Conservation (phyloP, 2,329 filamentous ascomycete species). For the Calonectria henricotiae region DNA sequence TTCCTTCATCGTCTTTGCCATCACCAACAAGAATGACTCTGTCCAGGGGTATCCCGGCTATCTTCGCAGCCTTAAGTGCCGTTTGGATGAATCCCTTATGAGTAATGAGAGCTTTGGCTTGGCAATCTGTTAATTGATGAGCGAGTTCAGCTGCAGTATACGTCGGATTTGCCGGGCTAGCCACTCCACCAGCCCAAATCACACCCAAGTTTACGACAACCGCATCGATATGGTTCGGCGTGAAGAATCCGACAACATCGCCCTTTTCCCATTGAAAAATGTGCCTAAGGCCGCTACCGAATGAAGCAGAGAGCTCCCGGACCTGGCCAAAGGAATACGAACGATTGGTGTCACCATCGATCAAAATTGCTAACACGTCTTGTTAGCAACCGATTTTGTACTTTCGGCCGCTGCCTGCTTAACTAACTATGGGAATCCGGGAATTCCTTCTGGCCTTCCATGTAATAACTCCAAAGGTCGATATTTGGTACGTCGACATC, state of each 20-base stretch:
- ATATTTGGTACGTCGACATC: constrained; percentile 79
- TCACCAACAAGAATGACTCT: constrained; percentile 85
- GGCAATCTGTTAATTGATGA: constrained; percentile 86
- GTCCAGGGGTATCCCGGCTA: constrained; percentile 80
- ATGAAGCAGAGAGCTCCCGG: constrained; percentile 77
- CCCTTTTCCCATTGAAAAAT: constrained; percentile 85
- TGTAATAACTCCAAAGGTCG: constrained; percentile 86
- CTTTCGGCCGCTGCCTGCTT: background rate
- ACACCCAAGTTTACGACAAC: constrained; percentile 83
- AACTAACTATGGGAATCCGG: constrained; percentile 80
- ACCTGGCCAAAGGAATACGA: constrained; percentile 81
- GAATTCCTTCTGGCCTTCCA: constrained; percentile 79
- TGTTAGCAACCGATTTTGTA: constrained; percentile 31
- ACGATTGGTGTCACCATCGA: constrained; percentile 79
- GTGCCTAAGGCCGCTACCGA: constrained; percentile 84
- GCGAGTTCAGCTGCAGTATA: constrained; percentile 89
- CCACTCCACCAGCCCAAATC: constrained; percentile 86
- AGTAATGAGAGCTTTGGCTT: constrained; percentile 83
- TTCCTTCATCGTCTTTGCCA: constrained; percentile 71
- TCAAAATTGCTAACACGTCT: constrained; percentile 77
- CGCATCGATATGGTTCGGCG: constrained; percentile 90
- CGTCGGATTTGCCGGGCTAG: constrained; percentile 90
- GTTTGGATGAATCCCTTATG: constrained; percentile 77
- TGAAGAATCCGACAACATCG: constrained; percentile 87
- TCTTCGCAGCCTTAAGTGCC: constrained; percentile 78